Percentiles rank a stretch among this genome's conserved stretches.
Conservation (phyloP, 352 stramenopile genomes). For the Phytophthora colocasiae region DNA sequence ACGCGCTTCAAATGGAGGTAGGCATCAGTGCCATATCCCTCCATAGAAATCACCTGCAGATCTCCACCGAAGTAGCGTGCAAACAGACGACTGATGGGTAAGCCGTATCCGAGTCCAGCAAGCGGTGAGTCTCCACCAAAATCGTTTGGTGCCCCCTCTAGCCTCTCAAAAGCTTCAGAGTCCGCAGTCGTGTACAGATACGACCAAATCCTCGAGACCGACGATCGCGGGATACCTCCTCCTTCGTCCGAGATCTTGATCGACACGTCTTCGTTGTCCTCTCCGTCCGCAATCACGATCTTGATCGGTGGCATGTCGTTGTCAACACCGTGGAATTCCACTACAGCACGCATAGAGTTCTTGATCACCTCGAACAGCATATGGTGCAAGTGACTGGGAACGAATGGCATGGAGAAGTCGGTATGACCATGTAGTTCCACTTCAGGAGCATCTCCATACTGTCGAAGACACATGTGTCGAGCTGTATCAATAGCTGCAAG, state of each 20-base stretch:
- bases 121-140: constrained; percentile 91
- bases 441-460: constrained; percentile 99
- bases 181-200: constrained; percentile 99
- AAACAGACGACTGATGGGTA: constrained; percentile 97
- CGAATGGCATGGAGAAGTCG: constrained; percentile 99
- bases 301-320: constrained; percentile 98
- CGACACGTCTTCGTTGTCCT: constrained; percentile 99
- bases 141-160: constrained; percentile 85
- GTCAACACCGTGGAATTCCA: constrained; percentile 98
- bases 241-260: constrained; percentile 99
- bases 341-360: constrained; percentile 98
- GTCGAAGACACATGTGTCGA: constrained; percentile 98
- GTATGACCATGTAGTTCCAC: constrained; percentile 98
- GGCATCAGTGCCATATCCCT: constrained; percentile 99
- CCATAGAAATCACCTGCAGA: constrained; percentile 99
- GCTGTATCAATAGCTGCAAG: constrained; percentile 98
- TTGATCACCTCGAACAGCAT: constrained; percentile 99
- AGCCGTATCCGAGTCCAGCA: constrained; percentile 96
- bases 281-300: constrained; percentile 99
- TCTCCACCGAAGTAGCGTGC: constrained; percentile 99
- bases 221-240: constrained; percentile 98
- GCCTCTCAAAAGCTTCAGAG: constrained; percentile 91
- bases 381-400: constrained; percentile 96
- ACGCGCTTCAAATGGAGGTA: constrained; percentile 95
- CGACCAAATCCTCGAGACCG: constrained; percentile 99